phyloP scores from a whole-genome alignment of 257 asterid genomes.

The Thymus quinquecostatus region DNA sequence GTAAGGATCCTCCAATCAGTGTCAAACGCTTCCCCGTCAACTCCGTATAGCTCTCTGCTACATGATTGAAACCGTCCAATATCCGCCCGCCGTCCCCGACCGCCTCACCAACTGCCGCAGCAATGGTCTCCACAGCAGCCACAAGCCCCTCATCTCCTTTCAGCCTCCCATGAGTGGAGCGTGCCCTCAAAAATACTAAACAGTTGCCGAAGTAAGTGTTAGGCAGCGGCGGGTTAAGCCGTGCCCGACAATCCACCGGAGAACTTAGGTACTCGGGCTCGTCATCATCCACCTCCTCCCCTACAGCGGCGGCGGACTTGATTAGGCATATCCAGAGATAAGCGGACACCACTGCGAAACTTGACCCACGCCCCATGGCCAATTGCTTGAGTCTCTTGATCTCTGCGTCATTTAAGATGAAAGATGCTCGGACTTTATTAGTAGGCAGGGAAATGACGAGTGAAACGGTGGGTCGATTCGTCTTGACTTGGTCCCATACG shows the following conservation, averaged over 20 bases:
- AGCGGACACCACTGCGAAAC: background rate
- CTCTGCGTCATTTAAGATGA: background rate
- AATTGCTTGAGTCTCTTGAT: background rate
- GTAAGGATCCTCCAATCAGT: constrained; percentile 3
- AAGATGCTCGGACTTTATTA: background rate
- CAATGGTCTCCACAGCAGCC: background rate
- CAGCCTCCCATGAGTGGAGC: constrained; percentile 11
- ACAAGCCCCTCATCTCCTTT: constrained; percentile 17
- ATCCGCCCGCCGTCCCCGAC: background rate
- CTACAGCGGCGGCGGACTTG: background rate
- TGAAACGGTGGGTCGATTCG: too few relatives aligned
- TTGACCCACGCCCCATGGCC: background rate
- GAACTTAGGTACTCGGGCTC: background rate
- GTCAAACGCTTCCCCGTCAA: constrained; percentile 3
- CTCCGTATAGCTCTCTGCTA: background rate
- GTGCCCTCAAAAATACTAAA: background rate
- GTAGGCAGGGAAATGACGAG: background rate
- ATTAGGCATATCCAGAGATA: background rate
- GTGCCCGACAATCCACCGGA: background rate
- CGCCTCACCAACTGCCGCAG: background rate
- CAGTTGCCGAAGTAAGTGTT: background rate
- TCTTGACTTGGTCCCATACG: too few relatives aligned
- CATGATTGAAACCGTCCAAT: background rate
- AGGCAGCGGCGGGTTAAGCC: background rate
- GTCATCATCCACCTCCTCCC: background rate